phyloP scores from a whole-genome alignment of 75 land plant genomes.

The Isoetes taiwanensis region DNA sequence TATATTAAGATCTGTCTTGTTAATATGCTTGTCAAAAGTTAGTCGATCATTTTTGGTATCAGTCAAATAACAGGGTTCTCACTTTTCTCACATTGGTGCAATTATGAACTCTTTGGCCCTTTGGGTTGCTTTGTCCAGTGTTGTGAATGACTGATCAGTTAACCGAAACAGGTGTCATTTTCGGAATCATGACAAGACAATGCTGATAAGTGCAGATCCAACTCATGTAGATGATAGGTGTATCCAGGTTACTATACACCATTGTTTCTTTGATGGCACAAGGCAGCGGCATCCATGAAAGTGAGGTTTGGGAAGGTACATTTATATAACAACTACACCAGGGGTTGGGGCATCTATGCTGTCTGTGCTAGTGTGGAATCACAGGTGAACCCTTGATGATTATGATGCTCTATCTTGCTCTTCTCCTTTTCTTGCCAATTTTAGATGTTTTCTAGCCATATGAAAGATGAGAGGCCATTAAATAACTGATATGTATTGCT shows the following conservation, averaged over 20 bases:
- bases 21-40: not conserved
- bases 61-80: too few relatives aligned
- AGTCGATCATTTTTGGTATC: not conserved
- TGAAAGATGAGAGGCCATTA: not conserved
- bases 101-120: too few relatives aligned
- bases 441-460: not conserved
- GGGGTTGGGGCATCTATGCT: constrained; percentile 93
- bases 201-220: constrained; percentile 85
- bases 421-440: not conserved
- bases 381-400: too few relatives aligned
- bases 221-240: constrained; percentile 58
- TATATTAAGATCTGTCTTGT: constrained; percentile 6
- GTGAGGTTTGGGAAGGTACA: constrained; percentile 92
- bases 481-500: not conserved
- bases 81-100: too few relatives aligned
- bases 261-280: constrained; percentile 96
- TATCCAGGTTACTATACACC: constrained; percentile 86
- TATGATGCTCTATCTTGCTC: too few relatives aligned
- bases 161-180: constrained; percentile 62
- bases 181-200: constrained; percentile 66
- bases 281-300: constrained; percentile 89
- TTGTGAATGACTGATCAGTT: too few relatives aligned
- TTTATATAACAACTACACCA: constrained; percentile 91
- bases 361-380: constrained; percentile 97
- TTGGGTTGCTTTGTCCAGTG: too few relatives aligned